Base-by-base conservation (phyloP, 305 asterid genomes). In the Solanum chacoense region DNA sequence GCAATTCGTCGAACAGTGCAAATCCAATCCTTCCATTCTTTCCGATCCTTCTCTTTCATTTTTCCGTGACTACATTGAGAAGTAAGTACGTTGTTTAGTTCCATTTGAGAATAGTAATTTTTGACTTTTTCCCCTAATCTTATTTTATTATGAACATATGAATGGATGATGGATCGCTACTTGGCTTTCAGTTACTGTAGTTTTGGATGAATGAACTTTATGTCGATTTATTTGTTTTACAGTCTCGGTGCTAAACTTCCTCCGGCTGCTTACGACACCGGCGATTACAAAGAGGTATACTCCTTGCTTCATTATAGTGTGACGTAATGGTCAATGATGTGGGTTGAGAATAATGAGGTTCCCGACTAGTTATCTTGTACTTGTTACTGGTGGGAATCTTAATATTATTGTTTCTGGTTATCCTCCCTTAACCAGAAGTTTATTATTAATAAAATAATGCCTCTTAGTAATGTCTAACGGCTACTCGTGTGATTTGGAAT, bases 191-290 rank as follows among this genome's bases (percentile, higher is more conserved):
- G 87, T 88, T 85, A 77, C n/a, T 36, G 16, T 67, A 31, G 38
- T 73, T 35, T 31, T 31, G 79, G 24, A 5, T 31, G 79, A 73
- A 3, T 2, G 79, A 22, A 31, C n/a, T 31, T 88, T 35, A 59
- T 55, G 11, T 18, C 24, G 73, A 26, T 88, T 16, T 34, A n/a
- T 18, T 24, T 69, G 42, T 89, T 42, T 16, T 40, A 50, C 94
- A 97, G 99, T 87, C 95, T 97, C 35, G 99, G 99, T 87, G 99
- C 98, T 85, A 89, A 92, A 93, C 91, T 97, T 91, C 99, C 98
- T 34, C 88, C 94, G 11, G 86, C 95, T n/a, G 92, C 92, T 4
- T 88, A 89, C 34, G 90, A 86, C 63, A 29, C 89, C 55, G 88
- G 88, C 32, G 92, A 89, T 85, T 65, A 36, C 87, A 93, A 93